Conservation (phyloP, 371 early-diverging fungal species). For the Syncephalastrum racemosum region DNA sequence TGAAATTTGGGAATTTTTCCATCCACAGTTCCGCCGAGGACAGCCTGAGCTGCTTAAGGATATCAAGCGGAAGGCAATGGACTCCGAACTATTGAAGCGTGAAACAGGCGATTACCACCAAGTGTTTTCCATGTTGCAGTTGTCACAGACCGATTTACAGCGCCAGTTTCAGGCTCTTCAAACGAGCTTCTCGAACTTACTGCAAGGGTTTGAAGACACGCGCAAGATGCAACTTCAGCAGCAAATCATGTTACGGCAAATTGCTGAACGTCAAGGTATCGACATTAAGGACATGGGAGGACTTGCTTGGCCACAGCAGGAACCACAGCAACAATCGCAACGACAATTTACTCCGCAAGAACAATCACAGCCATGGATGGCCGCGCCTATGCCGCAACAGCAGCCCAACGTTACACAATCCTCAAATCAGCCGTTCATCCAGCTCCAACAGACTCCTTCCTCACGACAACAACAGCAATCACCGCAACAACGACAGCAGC, state of each 20-base stretch:
- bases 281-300: neutral
- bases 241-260: constrained; percentile 47
- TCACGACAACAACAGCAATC: constrained; percentile 1
- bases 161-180: constrained; percentile 66
- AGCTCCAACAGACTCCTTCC: too few relatives aligned
- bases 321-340: neutral
- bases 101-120: constrained; percentile 71
- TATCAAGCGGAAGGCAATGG: constrained; percentile 64
- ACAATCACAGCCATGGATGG: constrained; percentile 7
- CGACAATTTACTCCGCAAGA: constrained; percentile 9
- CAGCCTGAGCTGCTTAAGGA: constrained; percentile 47
- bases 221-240: constrained; percentile 59
- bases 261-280: constrained; percentile 22
- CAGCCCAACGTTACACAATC: constrained; percentile 3
- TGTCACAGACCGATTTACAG: constrained; percentile 65
- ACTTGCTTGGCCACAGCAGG: neutral
- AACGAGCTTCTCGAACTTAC: constrained; percentile 62
- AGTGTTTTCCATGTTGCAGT: constrained; percentile 68
- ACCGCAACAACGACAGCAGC: constrained; percentile 1
- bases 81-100: constrained; percentile 67
- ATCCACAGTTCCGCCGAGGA: constrained; percentile 48
- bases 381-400: neutral
- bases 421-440: too few relatives aligned
- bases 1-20: constrained; percentile 58
- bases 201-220: constrained; percentile 66